Evolutionary conservation across 2,329 filamentous ascomycete genomes (phyloP).

Genomic region (Escovopsis sp.): DNA sequence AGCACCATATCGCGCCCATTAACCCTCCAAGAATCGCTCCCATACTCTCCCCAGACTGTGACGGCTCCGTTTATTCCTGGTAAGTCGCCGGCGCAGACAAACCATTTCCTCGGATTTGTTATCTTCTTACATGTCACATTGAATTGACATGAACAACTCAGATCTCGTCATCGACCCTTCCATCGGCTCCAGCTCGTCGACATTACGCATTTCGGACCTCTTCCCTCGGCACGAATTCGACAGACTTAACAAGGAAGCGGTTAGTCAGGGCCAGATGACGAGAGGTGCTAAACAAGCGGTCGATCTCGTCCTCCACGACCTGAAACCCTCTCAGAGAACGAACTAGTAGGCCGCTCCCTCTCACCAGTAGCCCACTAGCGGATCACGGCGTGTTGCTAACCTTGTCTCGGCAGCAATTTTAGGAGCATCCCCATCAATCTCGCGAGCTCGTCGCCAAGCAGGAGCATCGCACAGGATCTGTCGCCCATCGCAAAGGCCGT

Average conservation of each 20-base stretch:
- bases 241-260: conserved; percentile 56
- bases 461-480: conserved; percentile 26
- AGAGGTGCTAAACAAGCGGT: conserved; percentile 56
- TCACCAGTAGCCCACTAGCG: conserved; percentile 7
- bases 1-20: conserved; percentile 31
- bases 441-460: conserved; percentile 10
- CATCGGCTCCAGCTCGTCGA: conserved; percentile 40
- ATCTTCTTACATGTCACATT: no score
- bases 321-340: conserved; percentile 57
- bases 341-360: conserved; percentile 39
- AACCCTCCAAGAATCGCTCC: conserved; percentile 59
- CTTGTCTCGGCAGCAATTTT: conserved; percentile 34
- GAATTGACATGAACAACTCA: conserved; percentile 15
- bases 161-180: conserved; percentile 52
- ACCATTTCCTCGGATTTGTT: not conserved
- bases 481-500: conserved; percentile 32
- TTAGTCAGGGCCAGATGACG: conserved; percentile 41
- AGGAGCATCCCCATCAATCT: conserved; percentile 14
- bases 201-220: conserved; percentile 33
- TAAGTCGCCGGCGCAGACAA: conserved; percentile 21
- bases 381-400: no score
- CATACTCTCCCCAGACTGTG: conserved; percentile 70
- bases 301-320: conserved; percentile 57
- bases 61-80: conserved; percentile 66
- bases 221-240: conserved; percentile 44